These are phyloP conservation scores for Chrysosporium keratinophilum DNA, from an alignment of 2,329 filamentous ascomycete genomes.

Conservation along the genomic window DNA sequence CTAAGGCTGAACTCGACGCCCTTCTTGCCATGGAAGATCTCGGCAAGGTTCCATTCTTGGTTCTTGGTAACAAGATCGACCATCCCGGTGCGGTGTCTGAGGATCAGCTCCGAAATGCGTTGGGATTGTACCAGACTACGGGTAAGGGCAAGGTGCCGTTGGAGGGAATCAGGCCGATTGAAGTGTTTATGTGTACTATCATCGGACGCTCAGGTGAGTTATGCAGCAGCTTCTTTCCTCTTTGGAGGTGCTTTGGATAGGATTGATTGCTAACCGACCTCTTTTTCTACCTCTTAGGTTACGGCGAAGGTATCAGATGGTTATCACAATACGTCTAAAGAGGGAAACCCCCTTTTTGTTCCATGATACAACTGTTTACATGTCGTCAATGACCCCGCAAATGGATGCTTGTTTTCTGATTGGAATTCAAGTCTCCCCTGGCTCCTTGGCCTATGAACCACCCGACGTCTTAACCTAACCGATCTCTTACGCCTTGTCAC, in stretches of 20 bases:
- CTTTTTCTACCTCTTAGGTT: slow-evolving; percentile 42
- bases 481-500: background rate
- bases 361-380: background rate
- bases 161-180: slow-evolving; percentile 86
- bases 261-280: background rate
- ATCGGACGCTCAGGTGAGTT: slow-evolving; percentile 83
- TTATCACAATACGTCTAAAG: slow-evolving; percentile 79
- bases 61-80: slow-evolving; percentile 99
- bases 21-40: slow-evolving; percentile 96
- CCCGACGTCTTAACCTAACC: background rate
- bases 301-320: slow-evolving; percentile 86
- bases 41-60: slow-evolving; percentile 85
- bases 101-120: slow-evolving; percentile 83
- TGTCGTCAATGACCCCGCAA: background rate
- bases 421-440: background rate
- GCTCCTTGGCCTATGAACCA: background rate
- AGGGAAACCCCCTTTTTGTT: background rate
- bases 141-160: slow-evolving; percentile 90
- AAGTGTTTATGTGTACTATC: slow-evolving; percentile 98
- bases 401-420: background rate
- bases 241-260: background rate
- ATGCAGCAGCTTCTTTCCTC: background rate
- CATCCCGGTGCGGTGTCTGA: slow-evolving; percentile 91
- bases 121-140: slow-evolving; percentile 91
- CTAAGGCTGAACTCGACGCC: slow-evolving; percentile 93